Evolutionary conservation across 2,329 filamentous ascomycete genomes (phyloP), one percentile per base, ranked within the genome.

Genomic region (Aspergillus hortae): DNA sequence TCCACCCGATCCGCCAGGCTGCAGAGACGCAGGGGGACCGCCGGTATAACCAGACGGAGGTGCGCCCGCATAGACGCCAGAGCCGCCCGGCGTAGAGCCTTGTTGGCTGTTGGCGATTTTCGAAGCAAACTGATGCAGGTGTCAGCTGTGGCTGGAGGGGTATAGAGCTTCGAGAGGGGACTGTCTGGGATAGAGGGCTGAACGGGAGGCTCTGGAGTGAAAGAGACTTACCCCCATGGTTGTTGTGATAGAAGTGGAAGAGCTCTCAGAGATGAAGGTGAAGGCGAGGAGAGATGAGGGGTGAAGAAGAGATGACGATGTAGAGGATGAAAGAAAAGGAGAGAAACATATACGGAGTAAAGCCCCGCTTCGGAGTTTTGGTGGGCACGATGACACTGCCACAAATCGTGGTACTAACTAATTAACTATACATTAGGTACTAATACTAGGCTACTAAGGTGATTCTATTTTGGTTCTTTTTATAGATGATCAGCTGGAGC

Each of bases 91-190:
- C 35, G n/a, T 38, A 7, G 55, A 50, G 21, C 54, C 53, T 25
- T 61, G 63, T 57, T 74, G 71, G 49, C 63, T 61, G 44, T 67
- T 68, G 46, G 74, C 73, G 52, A 72, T 67, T 58, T 72, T 72
- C 47, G 67, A 67, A 25, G 69, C 68, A 58, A 72, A 71, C 69
- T 72, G 56, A 38, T 54, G 56, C 52, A 51, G 52, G 27, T n/a
- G 47, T 56, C 53, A 56, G 55, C 45, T 42, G 27, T 41, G 25
- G 32, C 19, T 41, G 41, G 42, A 25, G 48, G 44, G 44, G 17
- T 25, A 35, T 12, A 38, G 23, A 42, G 32, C 19, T 17, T 12
- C 10, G 14, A 14, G 25, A 12, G 33, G 23, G 27, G 21, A 17
- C n/a, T 23, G 6, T 5, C 23, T 23, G 23, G 23, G 23, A 23